phyloP scores from a whole-genome alignment of 2,329 filamentous ascomycete species.

The Xylogone sp. region DNA sequence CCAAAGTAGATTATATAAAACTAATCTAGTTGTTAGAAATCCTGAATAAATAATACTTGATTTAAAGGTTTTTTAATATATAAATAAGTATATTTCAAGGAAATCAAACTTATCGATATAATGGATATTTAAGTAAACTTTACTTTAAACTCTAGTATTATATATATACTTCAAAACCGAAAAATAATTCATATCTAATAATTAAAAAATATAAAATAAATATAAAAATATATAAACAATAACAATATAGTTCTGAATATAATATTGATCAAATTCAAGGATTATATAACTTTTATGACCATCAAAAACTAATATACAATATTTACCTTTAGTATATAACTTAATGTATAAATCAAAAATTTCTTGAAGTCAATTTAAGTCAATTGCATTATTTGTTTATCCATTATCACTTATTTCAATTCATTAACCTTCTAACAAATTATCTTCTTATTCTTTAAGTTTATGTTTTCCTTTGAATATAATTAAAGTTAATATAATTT shows the following conservation, averaged over 20 bases:
- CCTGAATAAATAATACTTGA: too few relatives aligned
- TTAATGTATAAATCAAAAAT: conserved; percentile 25
- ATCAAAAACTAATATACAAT: conserved; percentile 31
- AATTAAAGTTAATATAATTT: conserved; percentile 18
- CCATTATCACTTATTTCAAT: conserved; percentile 21
- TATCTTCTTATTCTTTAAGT: conserved; percentile 2
- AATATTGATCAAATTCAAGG: conserved; percentile 28
- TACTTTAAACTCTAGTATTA: conserved; percentile 15
- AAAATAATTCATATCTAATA: conserved; percentile 31
- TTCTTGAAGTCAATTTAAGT: conserved; percentile 27
- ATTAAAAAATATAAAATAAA: conserved; percentile 20
- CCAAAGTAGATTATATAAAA: too few relatives aligned
- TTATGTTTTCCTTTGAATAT: conserved; percentile 17
- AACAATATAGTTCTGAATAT: conserved; percentile 27
- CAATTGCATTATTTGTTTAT: conserved; percentile 12
- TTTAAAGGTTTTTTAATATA: conserved; percentile 18
- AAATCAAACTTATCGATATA: conserved; percentile 23
- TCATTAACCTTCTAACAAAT: conserved; percentile 15
- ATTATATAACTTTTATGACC: conserved; percentile 29
- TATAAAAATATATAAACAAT: conserved; percentile 26
- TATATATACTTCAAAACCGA: conserved; percentile 26
- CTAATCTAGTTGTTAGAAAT: too few relatives aligned
- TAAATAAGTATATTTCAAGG: conserved; percentile 18
- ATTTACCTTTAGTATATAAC: conserved; percentile 14
- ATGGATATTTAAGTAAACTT: conserved; percentile 18